Evolutionary conservation across 805 yeast species (phyloP), one percentile per base, ranked within the genome.

Genomic region (Wickerhamiella azymoides): DNA sequence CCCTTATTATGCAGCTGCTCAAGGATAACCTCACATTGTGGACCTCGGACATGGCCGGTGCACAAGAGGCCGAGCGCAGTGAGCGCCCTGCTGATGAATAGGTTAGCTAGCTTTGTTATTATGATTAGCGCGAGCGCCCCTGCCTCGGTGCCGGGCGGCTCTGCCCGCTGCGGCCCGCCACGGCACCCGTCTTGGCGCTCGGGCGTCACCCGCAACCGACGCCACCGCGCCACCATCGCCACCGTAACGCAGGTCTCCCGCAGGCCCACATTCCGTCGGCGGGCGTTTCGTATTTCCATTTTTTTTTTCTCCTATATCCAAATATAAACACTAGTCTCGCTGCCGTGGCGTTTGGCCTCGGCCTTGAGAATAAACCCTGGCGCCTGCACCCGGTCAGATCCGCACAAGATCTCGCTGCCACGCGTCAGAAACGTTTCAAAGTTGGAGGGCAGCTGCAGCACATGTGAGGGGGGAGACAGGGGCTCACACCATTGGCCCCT

Each of bases 1-100:
- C 97, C 57, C 79, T 92, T 67, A 92, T 92, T 65, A 92, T 92
- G 98, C 97, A 92, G 78, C 79, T 92, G 67, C 79, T 92, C 67
- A 83, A 96, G 73, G 71, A 62, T 46, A 62, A 62, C 57, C 56
- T 62, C 41, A 62, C 65, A 19, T 53, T 62, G 45, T 3, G 93
- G 92, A 38, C 84, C 64, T 46, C 76, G 60, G 50, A 72, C 61
- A 57, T 80, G 79, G 48, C 48, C 25, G 40, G 39, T 14, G 48
- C 44, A 16, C 44, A 41, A 30, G 43, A 41, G 19, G 39, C 33
- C 13, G 43, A 40, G 37, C 43, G 43, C 37, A 24, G 16, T 30
- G 44, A 30, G 32, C 36, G 27, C 33, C 33, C 33, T n/a, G 33
- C 33, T 13, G 33, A 30, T 30, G 33, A 30, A n/a, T 30, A 30